Evolutionary conservation across 805 yeast genomes (phyloP).

Genomic region (Metschnikowia orientalis): DNA sequence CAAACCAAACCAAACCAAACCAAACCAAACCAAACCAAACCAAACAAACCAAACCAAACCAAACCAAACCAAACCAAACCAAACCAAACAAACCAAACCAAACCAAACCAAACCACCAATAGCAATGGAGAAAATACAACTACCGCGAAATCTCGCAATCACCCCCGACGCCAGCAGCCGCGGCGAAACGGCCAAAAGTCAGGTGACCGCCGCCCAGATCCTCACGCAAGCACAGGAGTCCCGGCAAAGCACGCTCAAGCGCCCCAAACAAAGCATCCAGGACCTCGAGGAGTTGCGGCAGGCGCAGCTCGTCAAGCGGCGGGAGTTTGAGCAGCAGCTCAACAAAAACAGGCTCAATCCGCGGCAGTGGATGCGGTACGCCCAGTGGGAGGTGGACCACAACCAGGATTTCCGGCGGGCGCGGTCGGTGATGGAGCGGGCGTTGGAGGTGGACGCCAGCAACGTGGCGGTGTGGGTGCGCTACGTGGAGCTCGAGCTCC

Average conservation of each 20-base stretch:
- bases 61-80: no score
- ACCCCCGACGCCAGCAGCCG: background rate
- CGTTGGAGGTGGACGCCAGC: constrained; percentile 68
- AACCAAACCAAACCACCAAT: no score
- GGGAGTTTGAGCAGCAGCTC: constrained; percentile 82
- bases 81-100: no score
- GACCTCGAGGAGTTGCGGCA: constrained; percentile 82
- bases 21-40: no score
- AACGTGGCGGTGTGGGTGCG: constrained; percentile 83
- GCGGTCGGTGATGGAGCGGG: constrained; percentile 83
- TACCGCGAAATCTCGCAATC: constrained; percentile 15
- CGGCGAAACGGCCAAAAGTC: constrained; percentile 37
- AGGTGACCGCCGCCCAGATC: constrained; percentile 62
- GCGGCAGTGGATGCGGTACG: constrained; percentile 91
- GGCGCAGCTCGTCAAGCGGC: constrained; percentile 68
- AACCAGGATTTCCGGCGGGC: constrained; percentile 78
- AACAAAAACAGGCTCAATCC: constrained; percentile 76
- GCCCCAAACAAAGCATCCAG: constrained; percentile 46
- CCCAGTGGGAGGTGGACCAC: constrained; percentile 71
- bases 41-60: no score
- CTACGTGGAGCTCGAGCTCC: constrained; percentile 75
- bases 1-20: no score
- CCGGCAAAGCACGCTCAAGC: constrained; percentile 33
- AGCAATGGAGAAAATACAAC: constrained; percentile 11
- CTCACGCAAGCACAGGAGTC: constrained; percentile 57